phyloP scores from a whole-genome alignment of 176 grass and related monocot species.

The Eragrostis curvula region DNA sequence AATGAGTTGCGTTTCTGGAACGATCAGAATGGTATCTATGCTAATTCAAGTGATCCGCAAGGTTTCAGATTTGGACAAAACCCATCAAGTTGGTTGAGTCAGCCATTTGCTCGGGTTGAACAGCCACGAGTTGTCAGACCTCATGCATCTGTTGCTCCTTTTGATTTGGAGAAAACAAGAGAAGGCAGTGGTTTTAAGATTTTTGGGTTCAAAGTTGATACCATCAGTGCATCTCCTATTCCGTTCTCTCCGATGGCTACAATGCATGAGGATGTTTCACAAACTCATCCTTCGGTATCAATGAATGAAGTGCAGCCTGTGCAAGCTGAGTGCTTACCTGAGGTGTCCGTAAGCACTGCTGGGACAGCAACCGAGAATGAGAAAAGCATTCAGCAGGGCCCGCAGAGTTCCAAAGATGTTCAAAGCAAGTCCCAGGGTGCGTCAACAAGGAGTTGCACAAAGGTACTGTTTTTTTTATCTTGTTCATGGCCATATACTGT shows the following conservation, averaged over 20 bases:
- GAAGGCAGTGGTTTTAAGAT: constrained; percentile 79
- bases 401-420: constrained; percentile 56
- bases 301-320: constrained; percentile 44
- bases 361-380: constrained; percentile 56
- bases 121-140: constrained; percentile 62
- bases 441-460: constrained; percentile 86
- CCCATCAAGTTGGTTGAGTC: constrained; percentile 64
- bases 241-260: constrained; percentile 58
- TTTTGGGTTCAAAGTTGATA: constrained; percentile 88
- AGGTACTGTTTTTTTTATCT: constrained; percentile 50
- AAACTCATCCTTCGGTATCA: constrained; percentile 35
- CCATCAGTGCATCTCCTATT: constrained; percentile 46
- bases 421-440: constrained; percentile 64
- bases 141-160: constrained; percentile 57
- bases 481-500: not conserved
- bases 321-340: constrained; percentile 65
- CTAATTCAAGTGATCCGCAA: constrained; percentile 51
- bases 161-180: constrained; percentile 67
- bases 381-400: constrained; percentile 52
- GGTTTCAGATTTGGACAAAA: constrained; percentile 51
- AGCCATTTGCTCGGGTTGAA: constrained; percentile 37
- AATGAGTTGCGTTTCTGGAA: constrained; percentile 53
- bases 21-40: constrained; percentile 37
- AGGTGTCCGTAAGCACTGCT: constrained; percentile 69
- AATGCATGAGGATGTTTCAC: constrained; percentile 51